phyloP scores from a whole-genome alignment of 163 green algal species.

The Botryococcus braunii region DNA sequence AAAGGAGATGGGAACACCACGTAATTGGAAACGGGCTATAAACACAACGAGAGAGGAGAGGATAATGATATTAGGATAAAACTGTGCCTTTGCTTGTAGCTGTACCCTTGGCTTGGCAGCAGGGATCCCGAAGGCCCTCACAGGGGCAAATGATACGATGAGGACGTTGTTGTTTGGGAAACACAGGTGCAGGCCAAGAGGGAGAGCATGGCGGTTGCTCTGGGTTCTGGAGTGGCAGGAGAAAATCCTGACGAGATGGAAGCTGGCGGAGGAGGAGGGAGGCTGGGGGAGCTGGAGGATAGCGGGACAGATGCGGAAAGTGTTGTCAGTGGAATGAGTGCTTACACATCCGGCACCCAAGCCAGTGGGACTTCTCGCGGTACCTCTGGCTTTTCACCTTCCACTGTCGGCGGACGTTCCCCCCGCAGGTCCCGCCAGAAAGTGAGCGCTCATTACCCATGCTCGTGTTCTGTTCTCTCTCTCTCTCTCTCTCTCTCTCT shows the following conservation, averaged over 20 bases:
- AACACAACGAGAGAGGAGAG: no score
- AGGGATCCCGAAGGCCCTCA: no score
- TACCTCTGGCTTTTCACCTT: slow-evolving; percentile 11
- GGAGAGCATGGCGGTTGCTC: neutral
- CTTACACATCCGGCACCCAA: slow-evolving; percentile 23
- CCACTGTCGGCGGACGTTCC: slow-evolving; percentile 29
- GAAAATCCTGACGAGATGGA: neutral
- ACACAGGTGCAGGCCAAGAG: neutral
- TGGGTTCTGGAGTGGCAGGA: neutral
- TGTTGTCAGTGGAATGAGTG: slow-evolving; percentile 44
- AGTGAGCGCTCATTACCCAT: neutral
- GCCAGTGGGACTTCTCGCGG: slow-evolving; percentile 10
- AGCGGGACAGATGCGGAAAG: slow-evolving; percentile 37
- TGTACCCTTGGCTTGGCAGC: no score
- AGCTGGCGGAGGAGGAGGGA: slow-evolving; percentile 7
- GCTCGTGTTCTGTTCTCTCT: neutral
- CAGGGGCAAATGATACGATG: no score
- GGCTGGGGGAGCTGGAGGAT: slow-evolving; percentile 13
- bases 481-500: no score
- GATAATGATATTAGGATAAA: no score
- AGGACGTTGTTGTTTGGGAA: no score
- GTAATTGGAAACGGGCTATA: no score
- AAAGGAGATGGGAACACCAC: no score
- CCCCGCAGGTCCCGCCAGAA: slow-evolving; percentile 15
- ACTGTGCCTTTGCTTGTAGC: no score